Base-by-base conservation (phyloP, 192 early-diverging fungal species). In the Anaeromyces robustus region DNA sequence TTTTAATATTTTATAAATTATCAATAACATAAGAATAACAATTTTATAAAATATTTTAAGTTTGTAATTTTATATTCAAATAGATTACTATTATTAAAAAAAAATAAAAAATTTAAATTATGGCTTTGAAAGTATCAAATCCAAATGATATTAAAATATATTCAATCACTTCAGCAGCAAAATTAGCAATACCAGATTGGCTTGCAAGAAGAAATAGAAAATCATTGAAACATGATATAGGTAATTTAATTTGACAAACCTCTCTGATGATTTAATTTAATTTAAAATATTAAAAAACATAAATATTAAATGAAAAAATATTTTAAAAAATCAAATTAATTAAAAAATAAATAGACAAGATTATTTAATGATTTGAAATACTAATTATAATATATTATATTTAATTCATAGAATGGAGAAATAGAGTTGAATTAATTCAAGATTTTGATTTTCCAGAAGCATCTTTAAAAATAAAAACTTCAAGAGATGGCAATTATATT, bases 371-470 rank as follows among this genome's bases (percentile, higher is more conserved):
- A n/a, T n/a, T n/a, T n/a, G n/a, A n/a, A n/a, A n/a, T n/a, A n/a
- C n/a, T n/a, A n/a, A 22, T 34, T 7, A 32, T 30, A 39, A 77
- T 43, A 77, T 77, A 78, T 12, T 39, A 11, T 43, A 29, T 83
- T 78, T 77, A 30, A 77, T n/a, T 22, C 68, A 29, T 83, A 93
- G 96, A 97, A 81, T 98, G 90, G 87, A 90, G 95, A 79, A 92
- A 93, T 34, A 88, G 97, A 34, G 91, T 99, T 79, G 97, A 99
- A 85, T 87, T 99, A 12, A 94, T 99, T 82, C 97, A 99, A 85
- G 97, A 99, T 84, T 99, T 99, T 84, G 94, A 95, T 84, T 99
- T 99, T 82, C 97, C 97, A 17, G 94, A 98, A 86, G 96, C 97
- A 0, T 93, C 94, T 4, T 84, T 94, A 29, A 89, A 90, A 79